Percentiles rank a stretch among this genome's conserved stretches.
Conservation (phyloP, 139 green algal species). For the Chloropicon primus region DNA sequence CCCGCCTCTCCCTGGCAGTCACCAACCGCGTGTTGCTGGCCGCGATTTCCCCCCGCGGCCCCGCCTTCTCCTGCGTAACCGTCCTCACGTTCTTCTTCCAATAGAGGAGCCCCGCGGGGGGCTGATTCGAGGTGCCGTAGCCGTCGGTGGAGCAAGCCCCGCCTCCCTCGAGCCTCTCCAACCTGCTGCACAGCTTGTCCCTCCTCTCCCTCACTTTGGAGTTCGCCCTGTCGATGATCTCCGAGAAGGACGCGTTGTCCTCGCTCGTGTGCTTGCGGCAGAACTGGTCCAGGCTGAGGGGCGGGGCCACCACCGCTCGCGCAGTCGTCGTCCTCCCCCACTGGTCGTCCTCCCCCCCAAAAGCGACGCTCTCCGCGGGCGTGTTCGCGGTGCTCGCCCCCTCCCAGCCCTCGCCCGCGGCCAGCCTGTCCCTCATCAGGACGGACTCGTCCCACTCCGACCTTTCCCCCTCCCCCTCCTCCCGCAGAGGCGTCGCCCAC, state of each 20-base stretch:
- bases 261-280: conserved; percentile 10
- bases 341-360: too few relatives aligned
- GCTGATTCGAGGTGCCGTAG: conserved; percentile 58
- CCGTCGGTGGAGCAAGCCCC: conserved; percentile 27
- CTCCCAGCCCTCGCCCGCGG: background rate
- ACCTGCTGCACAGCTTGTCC: conserved; percentile 25
- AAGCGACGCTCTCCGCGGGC: too few relatives aligned
- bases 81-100: conserved; percentile 39
- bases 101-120: conserved; percentile 28
- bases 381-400: too few relatives aligned
- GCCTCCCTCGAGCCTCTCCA: background rate
- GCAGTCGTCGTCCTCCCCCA: too few relatives aligned
- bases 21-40: conserved; percentile 37
- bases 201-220: background rate
- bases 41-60: conserved; percentile 50
- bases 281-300: conserved; percentile 13
- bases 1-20: background rate
- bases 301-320: conserved; percentile 2
- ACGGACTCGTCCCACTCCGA: background rate
- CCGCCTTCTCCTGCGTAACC: conserved; percentile 25
- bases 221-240: conserved; percentile 14
- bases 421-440: background rate
- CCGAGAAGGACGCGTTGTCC: conserved; percentile 17
- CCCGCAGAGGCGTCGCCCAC: background rate
- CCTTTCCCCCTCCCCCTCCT: background rate